A percentile compares a stretch with the other conserved stretches of the same genome.
Evolutionary conservation across 306 rosid genomes (phyloP).

Genomic region (Medicago ruthenica): DNA sequence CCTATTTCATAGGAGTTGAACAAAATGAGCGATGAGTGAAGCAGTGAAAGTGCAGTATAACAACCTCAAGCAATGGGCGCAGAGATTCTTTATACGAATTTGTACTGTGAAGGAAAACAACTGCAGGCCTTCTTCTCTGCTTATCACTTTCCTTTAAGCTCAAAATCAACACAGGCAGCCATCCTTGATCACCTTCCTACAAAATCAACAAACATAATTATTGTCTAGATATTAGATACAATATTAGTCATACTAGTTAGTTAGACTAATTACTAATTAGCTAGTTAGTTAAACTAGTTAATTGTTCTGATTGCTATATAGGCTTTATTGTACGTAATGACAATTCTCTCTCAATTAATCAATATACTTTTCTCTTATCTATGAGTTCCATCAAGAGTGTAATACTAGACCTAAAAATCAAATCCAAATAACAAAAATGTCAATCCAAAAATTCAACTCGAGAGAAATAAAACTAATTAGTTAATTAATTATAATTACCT

Average conservation of each 20-base stretch:
- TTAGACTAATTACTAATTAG: no score
- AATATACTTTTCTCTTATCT: no score
- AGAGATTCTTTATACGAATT: constrained; percentile 70
- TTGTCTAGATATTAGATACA: not conserved
- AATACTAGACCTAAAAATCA: constrained; percentile 10
- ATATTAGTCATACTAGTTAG: no score
- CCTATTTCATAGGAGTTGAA: not conserved
- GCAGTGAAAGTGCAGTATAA: constrained; percentile 3
- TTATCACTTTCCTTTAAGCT: constrained; percentile 65
- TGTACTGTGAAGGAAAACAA: constrained; percentile 82
- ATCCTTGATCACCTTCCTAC: constrained; percentile 93
- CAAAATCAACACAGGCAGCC: constrained; percentile 75
- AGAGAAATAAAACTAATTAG: not conserved
- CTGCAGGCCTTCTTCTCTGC: constrained; percentile 67
- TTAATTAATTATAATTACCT: constrained; percentile 86
- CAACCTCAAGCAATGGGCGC: constrained; percentile 85
- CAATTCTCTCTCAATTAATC: no score
- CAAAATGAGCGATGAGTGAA: not conserved
- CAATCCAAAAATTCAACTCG: constrained; percentile 10
- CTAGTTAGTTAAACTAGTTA: no score
- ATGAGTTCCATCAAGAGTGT: no score
- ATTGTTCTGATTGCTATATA: no score
- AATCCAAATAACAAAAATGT: not conserved
- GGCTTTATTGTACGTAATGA: no score
- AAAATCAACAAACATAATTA: constrained; percentile 23